These are phyloP conservation scores for Nitzschia sp. DNA, from an alignment of 108 stramenopile genomes.

Conservation along the genomic window DNA sequence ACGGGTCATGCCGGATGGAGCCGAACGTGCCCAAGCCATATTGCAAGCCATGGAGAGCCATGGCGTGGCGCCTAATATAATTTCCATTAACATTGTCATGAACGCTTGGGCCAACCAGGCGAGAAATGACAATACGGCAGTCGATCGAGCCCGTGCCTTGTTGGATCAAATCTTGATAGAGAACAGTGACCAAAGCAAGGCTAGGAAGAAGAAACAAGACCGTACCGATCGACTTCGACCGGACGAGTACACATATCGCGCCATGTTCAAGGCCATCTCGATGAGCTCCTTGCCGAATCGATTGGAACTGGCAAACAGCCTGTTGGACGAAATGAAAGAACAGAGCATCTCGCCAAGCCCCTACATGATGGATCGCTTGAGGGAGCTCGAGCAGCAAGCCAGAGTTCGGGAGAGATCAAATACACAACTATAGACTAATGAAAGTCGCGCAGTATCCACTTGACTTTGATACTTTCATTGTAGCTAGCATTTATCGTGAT, in stretches of 20 bases:
- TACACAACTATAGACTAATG: no score
- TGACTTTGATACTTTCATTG: no score
- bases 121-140: conserved; percentile 23
- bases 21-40: conserved; percentile 32
- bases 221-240: no score
- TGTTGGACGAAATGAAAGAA: conserved; percentile 14
- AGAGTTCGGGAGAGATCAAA: no score
- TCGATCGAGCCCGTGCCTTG: conserved; percentile 12
- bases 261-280: conserved; percentile 29
- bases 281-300: not conserved
- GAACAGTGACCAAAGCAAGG: no score
- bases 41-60: conserved; percentile 39
- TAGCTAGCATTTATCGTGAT: no score
- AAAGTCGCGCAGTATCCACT: no score
- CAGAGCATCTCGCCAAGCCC: not conserved
- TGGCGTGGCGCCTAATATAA: conserved; percentile 23
- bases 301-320: not conserved
- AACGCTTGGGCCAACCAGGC: conserved; percentile 68
- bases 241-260: conserved; percentile 24
- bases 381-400: not conserved
- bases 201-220: conserved; percentile 4
- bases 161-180: not conserved
- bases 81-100: conserved; percentile 63
- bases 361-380: not conserved
- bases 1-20: conserved; percentile 10